These are phyloP conservation scores for Jackrogersella minutella DNA, from an alignment of 495 filamentous ascomycete species.

Conservation along the genomic window DNA sequence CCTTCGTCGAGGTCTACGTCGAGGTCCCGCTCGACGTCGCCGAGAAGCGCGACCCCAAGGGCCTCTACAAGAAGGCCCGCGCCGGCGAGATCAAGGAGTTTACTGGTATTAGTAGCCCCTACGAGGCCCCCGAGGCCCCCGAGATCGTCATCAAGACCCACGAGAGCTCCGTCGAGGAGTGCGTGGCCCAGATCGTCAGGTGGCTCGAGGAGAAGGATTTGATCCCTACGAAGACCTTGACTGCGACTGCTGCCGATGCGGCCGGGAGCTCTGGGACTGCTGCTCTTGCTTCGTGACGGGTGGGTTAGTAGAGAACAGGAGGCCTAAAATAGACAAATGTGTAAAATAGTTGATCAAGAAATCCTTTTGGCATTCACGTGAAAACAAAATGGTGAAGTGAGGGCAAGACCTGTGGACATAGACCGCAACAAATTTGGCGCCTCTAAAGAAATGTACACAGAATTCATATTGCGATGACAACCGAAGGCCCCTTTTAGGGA, in stretches of 20 bases:
- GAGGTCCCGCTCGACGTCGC: constrained; percentile 88
- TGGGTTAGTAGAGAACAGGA: constrained; percentile 11
- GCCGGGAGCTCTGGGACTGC: constrained; percentile 18
- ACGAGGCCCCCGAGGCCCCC: constrained; percentile 85
- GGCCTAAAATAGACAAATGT: not conserved
- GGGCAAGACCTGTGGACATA: not conserved
- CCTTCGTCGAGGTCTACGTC: constrained; percentile 93
- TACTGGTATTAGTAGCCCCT: constrained; percentile 91
- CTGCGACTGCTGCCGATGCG: constrained; percentile 21
- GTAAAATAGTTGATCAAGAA: not conserved
- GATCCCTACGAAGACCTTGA: constrained; percentile 48
- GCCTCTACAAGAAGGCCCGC: constrained; percentile 94
- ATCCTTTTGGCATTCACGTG: not conserved
- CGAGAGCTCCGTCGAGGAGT: constrained; percentile 81
- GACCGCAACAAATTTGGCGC: constrained; percentile 11
- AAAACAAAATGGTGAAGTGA: not conserved
- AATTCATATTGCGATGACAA: constrained; percentile 18
- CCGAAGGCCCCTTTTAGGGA: constrained; percentile 14
- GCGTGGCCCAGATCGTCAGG: constrained; percentile 79
- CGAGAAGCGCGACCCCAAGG: constrained; percentile 96
- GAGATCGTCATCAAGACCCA: constrained; percentile 86
- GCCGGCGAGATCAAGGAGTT: constrained; percentile 96
- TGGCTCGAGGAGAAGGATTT: constrained; percentile 70
- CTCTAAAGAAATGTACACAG: constrained; percentile 26
- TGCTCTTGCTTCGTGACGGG: constrained; percentile 30